Evolutionary conservation across 257 asterid species (phyloP).

Genomic region (Primulina huaijiensis): DNA sequence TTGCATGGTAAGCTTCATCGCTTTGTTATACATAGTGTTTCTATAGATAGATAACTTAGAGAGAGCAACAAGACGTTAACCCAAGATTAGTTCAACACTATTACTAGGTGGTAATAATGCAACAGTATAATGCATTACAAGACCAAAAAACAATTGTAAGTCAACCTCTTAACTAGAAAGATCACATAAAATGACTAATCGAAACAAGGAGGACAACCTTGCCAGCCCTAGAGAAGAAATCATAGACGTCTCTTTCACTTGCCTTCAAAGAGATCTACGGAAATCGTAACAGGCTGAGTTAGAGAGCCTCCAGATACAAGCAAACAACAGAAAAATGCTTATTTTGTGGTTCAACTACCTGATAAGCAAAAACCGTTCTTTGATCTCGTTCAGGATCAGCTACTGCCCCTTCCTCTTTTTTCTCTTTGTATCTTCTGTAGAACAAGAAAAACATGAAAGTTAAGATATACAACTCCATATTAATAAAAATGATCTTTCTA

Average conservation of each 20-base stretch:
- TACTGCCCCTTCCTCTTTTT: constrained; percentile 56
- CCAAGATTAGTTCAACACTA: neutral
- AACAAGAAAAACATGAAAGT: constrained; percentile 19
- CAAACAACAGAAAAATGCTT: constrained; percentile 20
- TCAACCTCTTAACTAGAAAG: constrained; percentile 6
- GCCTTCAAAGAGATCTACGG: constrained; percentile 62
- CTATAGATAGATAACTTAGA: neutral
- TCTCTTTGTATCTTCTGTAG: constrained; percentile 58
- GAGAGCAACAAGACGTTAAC: neutral
- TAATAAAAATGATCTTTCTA: constrained; percentile 25
- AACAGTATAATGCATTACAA: constrained; percentile 9
- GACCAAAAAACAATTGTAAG: constrained; percentile 13
- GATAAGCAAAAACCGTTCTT: constrained; percentile 78
- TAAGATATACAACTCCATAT: constrained; percentile 11
- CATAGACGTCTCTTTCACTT: constrained; percentile 63
- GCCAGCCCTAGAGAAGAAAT: constrained; percentile 71
- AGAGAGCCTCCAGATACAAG: constrained; percentile 27
- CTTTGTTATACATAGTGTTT: neutral
- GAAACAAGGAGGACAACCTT: constrained; percentile 43
- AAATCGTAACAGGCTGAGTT: constrained; percentile 24
- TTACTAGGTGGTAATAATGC: constrained; percentile 5
- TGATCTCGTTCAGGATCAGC: constrained; percentile 72
- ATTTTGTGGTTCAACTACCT: constrained; percentile 40
- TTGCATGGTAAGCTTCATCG: neutral
- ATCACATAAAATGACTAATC: constrained; percentile 11